phyloP scores from a whole-genome alignment of 176 grass and related monocot species.

The Musa schizocarpa region DNA sequence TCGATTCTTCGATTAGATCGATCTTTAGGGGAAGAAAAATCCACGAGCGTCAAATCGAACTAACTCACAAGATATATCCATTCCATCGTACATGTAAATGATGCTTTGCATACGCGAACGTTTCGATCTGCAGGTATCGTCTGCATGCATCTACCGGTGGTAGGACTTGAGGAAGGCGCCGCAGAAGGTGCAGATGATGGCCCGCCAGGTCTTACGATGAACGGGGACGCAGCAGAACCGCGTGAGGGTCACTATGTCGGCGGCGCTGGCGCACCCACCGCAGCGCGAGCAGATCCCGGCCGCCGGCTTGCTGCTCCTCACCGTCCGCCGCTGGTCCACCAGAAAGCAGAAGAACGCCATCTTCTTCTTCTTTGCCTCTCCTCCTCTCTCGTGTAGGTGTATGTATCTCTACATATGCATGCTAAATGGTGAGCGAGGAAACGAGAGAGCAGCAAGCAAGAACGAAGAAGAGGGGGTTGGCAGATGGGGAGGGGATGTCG shows the following conservation, averaged over 20 bases:
- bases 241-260: slow-evolving; percentile 92
- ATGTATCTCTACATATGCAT: too few species aligned
- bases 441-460: too few species aligned
- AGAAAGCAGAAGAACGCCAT: slow-evolving; percentile 98
- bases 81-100: too few species aligned
- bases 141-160: background rate
- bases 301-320: slow-evolving; percentile 96
- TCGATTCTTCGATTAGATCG: too few species aligned
- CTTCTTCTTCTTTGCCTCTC: background rate
- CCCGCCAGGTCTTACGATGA: slow-evolving; percentile 73
- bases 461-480: too few species aligned
- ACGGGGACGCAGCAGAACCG: slow-evolving; percentile 85
- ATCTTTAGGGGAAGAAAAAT: too few species aligned
- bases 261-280: slow-evolving; percentile 75
- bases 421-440: too few species aligned
- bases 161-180: slow-evolving; percentile 99
- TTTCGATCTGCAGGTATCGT: too few species aligned
- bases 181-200: slow-evolving; percentile 98
- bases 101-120: too few species aligned
- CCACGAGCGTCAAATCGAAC: too few species aligned
- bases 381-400: background rate
- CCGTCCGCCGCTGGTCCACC: slow-evolving; percentile 82
- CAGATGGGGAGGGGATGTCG: too few species aligned
- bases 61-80: too few species aligned
- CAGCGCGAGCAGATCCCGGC: slow-evolving; percentile 97